These are phyloP conservation scores for Vigna mungo DNA, from an alignment of 306 rosid species.

Conservation along the genomic window DNA sequence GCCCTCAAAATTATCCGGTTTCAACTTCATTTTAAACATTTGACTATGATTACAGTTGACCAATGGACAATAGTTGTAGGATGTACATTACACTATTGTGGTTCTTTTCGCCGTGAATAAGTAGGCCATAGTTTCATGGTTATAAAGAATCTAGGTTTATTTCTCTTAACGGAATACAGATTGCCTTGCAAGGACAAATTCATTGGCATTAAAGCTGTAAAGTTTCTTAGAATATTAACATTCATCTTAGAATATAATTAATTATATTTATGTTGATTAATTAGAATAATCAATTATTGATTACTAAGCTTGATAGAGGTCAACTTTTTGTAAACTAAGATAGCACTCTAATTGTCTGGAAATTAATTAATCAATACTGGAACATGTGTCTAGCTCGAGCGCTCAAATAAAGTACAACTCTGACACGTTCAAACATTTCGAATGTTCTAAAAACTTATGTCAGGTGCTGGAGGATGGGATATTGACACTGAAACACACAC, in stretches of 20 bases:
- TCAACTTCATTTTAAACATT: background rate
- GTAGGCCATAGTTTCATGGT: background rate
- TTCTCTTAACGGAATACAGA: too few species aligned
- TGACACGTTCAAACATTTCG: background rate
- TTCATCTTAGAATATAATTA: background rate
- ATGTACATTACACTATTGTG: background rate
- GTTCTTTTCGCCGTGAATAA: background rate
- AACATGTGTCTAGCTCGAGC: background rate
- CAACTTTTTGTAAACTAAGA: background rate
- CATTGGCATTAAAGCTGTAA: background rate
- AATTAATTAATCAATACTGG: background rate
- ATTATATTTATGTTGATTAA: background rate
- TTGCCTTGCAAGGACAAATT: background rate
- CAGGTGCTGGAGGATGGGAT: slow-evolving; percentile 83
- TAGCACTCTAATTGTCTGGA: background rate
- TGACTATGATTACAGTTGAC: background rate
- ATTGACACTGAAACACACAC: slow-evolving; percentile 64
- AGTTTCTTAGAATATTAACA: background rate
- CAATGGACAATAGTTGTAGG: background rate
- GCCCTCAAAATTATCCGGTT: background rate
- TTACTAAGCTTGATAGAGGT: background rate
- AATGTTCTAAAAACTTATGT: slow-evolving; percentile 24
- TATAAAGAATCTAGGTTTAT: background rate
- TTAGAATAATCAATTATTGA: background rate
- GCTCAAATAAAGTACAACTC: background rate